Evolutionary conservation across 2,329 filamentous ascomycete genomes (phyloP), one percentile per base, ranked within the genome.

Genomic region (Fusarium sp.): DNA sequence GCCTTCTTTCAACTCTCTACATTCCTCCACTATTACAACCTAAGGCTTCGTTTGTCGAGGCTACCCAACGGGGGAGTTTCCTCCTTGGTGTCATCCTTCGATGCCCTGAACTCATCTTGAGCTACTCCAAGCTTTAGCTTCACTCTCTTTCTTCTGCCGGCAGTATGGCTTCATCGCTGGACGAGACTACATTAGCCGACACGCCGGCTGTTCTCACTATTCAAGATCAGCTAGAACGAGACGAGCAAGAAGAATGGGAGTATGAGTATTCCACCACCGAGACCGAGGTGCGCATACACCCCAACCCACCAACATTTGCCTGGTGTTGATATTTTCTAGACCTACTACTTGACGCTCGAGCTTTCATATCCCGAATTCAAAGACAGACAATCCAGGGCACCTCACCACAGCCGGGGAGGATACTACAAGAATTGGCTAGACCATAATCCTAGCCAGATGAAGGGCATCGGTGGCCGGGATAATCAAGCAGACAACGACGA

Each of bases 211-310:
- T 78, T 10, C 61, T 83, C 50, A 57, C 66, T 9, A 57, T 83
- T 31, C 78, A 83, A 35, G 77, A 80, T n/a, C 74, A 80, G 40
- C 65, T 80, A 18, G 66, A 73, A 27, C 69, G 70, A 11, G 84
- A 85, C 31, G 87, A 86, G 7, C 85, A 91, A 68, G 88, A 92
- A 58, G 90, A 91, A 60, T 92, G 90, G 89, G 91, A 92, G 77
- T 92, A 92, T 74, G 91, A 92, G 74, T 92, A 92, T 77, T 92
- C 91, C 0, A 81, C 84, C 4, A 91, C 89, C 0, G 90, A 92
- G 77, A 91, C 86, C 16, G 91, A 92, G 85, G 90, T 89, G 29
- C 38, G 36, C 33, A 57, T 33, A 11, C 20, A 14, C 16, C 56
- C 50, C 33, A 33, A 47, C 52, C 14, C 10, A 45, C 11, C 38